Evolutionary conservation across 2,329 filamentous ascomycete species (phyloP), one percentile per base, ranked within the genome.

Genomic region (Didymella pinodella): DNA sequence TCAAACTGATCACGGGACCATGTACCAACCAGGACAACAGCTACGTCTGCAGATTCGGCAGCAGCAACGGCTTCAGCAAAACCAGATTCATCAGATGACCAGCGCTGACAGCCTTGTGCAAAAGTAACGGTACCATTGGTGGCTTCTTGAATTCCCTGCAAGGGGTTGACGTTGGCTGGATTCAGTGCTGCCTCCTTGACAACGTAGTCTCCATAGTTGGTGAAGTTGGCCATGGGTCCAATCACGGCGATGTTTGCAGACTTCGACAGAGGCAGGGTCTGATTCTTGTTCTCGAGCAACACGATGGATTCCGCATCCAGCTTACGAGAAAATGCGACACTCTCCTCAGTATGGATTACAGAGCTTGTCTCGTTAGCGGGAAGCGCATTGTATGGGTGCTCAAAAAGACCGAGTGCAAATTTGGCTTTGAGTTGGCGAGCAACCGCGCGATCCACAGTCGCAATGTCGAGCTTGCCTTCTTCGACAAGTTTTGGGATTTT

Each of bases 1-100:
- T 92, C 85, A 51, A 82, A 79, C 70, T 92, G 89, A 68, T 93
- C 90, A 48, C 89, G 84, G 26, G 86, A 87, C 90, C 89, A 92
- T 8, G 90, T 92, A 31, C 90, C 90, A 0, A 92, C 89, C 0
- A 92, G 81, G 0, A 92, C 88, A 5, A 92, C 83, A 6, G 90
- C 89, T 2, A 92, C 85, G 67, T 92, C 90, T 3, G 89, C 88
- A 10, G 82, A 83, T 66, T 87, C 79, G 1, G 89, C 89, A 0
- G 85, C 85, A 0, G 84, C 79, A n/a, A 92, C 75, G 7, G 90
- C 90, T 67, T 87, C 88, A 0, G 81, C 74, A 63, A 92, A 90
- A 1, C 86, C 88, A 4, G 87, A 88, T 62, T 91, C 79, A 64
- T 90, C 87, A 58, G 81, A 86, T 36, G 88, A 91, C 89, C 89